phyloP scores from a whole-genome alignment of 2,329 filamentous ascomycete species.

The Bipolaris sorokiniana region DNA sequence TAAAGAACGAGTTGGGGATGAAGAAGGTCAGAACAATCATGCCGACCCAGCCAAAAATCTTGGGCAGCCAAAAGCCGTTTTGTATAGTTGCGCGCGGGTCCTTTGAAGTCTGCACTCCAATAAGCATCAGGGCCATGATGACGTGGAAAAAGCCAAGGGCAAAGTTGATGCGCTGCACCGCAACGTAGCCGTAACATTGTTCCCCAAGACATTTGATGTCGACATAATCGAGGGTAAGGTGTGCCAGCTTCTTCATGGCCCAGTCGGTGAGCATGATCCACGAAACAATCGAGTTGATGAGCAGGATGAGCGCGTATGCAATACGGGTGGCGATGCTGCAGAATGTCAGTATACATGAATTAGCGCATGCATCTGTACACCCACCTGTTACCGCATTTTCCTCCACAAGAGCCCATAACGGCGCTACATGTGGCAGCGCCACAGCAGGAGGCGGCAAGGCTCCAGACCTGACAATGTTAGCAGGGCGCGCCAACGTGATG shows the following conservation, averaged over 20 bases:
- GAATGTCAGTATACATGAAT: constrained; percentile 14
- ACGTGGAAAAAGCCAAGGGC: constrained; percentile 93
- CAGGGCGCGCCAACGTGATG: constrained; percentile 12
- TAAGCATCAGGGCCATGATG: constrained; percentile 79
- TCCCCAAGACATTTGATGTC: constrained; percentile 89
- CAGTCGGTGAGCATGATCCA: constrained; percentile 99
- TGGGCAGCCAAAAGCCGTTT: constrained; percentile 99
- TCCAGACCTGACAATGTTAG: constrained; percentile 65
- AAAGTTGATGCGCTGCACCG: constrained; percentile 97
- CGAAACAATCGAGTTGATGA: constrained; percentile 94
- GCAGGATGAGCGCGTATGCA: constrained; percentile 90
- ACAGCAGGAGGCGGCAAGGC: constrained; percentile 87
- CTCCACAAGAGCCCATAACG: constrained; percentile 89
- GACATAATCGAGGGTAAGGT: constrained; percentile 93
- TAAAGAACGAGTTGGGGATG: constrained; percentile 93
- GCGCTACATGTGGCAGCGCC: constrained; percentile 96
- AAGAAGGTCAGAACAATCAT: constrained; percentile 92
- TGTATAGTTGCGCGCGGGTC: constrained; percentile 87
- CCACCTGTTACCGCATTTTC: constrained; percentile 92
- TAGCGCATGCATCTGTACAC: not conserved
- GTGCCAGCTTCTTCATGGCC: constrained; percentile 94
- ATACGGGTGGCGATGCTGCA: constrained; percentile 91
- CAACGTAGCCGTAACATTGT: constrained; percentile 92
- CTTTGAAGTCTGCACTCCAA: constrained; percentile 86
- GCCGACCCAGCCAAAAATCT: constrained; percentile 85